Conservation (phyloP, 2,329 filamentous ascomycete species). For the Aspergillus viridinutans region DNA sequence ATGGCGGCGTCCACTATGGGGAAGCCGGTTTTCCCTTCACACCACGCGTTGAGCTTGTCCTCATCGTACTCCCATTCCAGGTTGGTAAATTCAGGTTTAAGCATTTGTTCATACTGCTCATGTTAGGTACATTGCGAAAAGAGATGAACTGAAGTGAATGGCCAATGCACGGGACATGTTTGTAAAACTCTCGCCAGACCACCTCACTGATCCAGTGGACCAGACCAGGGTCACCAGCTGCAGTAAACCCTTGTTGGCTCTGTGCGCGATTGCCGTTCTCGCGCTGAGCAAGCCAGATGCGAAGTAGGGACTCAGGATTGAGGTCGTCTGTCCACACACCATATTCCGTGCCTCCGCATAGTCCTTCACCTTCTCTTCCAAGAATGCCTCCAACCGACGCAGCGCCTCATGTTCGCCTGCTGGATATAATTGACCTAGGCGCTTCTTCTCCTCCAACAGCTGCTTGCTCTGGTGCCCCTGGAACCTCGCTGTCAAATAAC, state of each 20-base stretch:
- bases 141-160: conserved; percentile 47
- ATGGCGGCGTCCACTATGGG: conserved; percentile 85
- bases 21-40: conserved; percentile 68
- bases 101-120: conserved; percentile 62
- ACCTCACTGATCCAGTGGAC: conserved; percentile 75
- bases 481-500: conserved; percentile 60
- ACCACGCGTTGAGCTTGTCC: conserved; percentile 69
- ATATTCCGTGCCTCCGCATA: conserved; percentile 66
- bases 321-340: conserved; percentile 60
- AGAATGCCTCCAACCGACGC: conserved; percentile 61
- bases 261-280: conserved; percentile 64
- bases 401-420: conserved; percentile 70
- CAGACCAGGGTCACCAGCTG: conserved; percentile 64
- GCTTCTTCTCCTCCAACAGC: conserved; percentile 54
- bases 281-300: conserved; percentile 65
- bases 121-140: not conserved
- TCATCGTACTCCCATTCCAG: conserved; percentile 76
- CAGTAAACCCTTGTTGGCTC: conserved; percentile 59
- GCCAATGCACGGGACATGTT: conserved; percentile 77
- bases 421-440: conserved; percentile 62
- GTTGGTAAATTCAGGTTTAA: conserved; percentile 80
- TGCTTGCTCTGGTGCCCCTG: conserved; percentile 59
- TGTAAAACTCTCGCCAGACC: conserved; percentile 86
- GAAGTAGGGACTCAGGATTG: conserved; percentile 67
- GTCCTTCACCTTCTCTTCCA: conserved; percentile 56